Conservation (phyloP, 768 basidiomycete genomes). For the Kwoniella sp. region DNA sequence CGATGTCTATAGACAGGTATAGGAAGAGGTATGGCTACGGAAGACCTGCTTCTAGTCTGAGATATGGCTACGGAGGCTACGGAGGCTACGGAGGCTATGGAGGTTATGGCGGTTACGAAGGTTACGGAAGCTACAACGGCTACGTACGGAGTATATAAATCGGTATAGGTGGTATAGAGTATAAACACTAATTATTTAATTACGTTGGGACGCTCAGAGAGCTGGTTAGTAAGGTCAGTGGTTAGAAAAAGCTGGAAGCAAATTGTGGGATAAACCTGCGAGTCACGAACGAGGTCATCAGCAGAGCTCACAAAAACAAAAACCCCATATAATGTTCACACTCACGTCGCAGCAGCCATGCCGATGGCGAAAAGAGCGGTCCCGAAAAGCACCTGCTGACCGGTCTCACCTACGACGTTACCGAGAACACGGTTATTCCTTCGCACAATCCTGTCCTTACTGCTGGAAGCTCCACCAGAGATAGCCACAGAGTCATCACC, state of each 20-base stretch:
- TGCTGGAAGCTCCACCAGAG: conserved; percentile 31
- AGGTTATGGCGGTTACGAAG: background rate
- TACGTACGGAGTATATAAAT: background rate
- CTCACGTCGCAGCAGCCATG: conserved; percentile 66
- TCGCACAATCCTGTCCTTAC: conserved; percentile 61
- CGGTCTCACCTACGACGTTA: conserved; percentile 65
- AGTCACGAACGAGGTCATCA: too few species aligned
- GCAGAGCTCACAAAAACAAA: too few species aligned
- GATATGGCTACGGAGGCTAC: conserved; percentile 1
- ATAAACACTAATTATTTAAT: background rate
- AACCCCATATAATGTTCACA: background rate
- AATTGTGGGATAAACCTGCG: conserved; percentile 22
- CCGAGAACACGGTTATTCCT: conserved; percentile 65
- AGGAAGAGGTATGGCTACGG: background rate
- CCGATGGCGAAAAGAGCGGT: conserved; percentile 80
- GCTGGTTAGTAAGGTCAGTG: conserved; percentile 2
- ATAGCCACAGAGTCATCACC: conserved; percentile 59
- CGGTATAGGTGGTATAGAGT: background rate
- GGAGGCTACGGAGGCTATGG: background rate
- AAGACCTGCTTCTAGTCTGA: background rate
- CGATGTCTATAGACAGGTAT: background rate
- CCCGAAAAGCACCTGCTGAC: conserved; percentile 80
- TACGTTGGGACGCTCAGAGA: background rate
- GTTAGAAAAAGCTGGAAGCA: conserved; percentile 23
- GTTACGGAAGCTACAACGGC: background rate